phyloP scores from a whole-genome alignment of 306 rosid species.

The Quercus engelmannii region DNA sequence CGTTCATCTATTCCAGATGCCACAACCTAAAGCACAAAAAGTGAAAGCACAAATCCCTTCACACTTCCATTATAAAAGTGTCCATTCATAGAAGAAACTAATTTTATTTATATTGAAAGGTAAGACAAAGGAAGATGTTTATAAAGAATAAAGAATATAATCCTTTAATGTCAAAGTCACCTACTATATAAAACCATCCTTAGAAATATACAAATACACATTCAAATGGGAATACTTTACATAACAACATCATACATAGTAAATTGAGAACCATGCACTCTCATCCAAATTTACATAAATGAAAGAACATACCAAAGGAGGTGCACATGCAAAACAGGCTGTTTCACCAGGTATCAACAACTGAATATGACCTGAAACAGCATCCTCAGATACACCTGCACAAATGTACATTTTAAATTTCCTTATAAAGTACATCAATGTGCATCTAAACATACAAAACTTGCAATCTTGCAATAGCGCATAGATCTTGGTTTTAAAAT shows the following conservation, averaged over 20 bases:
- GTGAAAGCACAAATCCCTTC: constrained; percentile 17
- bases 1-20: constrained; percentile 97
- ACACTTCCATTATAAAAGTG: constrained; percentile 17
- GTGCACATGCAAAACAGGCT: constrained; percentile 99
- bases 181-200: background rate
- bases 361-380: constrained; percentile 98
- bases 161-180: background rate
- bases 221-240: constrained; percentile 2
- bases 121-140: background rate
- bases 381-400: constrained; percentile 97
- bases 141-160: background rate
- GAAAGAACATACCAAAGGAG: constrained; percentile 72
- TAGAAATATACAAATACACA: background rate
- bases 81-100: background rate
- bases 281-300: constrained; percentile 17
- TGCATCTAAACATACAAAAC: constrained; percentile 12
- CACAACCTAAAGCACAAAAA: constrained; percentile 55
- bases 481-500: constrained; percentile 1
- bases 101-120: background rate
- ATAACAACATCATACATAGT: background rate
- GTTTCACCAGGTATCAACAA: constrained; percentile 91
- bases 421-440: background rate
- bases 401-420: constrained; percentile 30
- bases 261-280: background rate
- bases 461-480: background rate